Base-by-base conservation (phyloP, 1,284 basidiomycete genomes). In the Cryptococcus wingfieldii region DNA sequence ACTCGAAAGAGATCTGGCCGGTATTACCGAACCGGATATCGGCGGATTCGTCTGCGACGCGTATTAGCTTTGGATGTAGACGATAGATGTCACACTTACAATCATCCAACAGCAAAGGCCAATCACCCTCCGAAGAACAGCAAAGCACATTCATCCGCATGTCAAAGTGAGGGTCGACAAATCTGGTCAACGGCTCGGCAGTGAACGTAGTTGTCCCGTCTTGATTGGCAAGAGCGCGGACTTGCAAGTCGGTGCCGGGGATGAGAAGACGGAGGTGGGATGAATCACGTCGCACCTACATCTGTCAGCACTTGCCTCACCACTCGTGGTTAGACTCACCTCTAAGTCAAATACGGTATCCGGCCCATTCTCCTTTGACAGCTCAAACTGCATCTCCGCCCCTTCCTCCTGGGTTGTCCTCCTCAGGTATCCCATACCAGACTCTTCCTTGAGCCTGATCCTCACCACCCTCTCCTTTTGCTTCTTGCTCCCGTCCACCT, bases 61-160 rank as follows among this genome's bases (percentile, higher is more conserved):
- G 23, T 25, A 39, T 51, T 31, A 52, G 50, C 42, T 16, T 13
- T 8, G 23, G 12, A 8, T 18, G 9, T 38, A 25, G 43, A 23
- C 12, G 10, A 13, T 23, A n/a, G 12, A 27, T 43, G 7, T 19
- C 18, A 58, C 31, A 34, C 69, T 66, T 49, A 69, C 68, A 65
- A 58, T 78, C 76, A 54, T 78, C 76, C 16, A 69, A 60, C 10
- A 76, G 56, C 38, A 78, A 62, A 31, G 76, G 76, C 76, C 76
- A 78, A 41, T 72, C 70, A 4, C 70, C 70, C 50, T 69, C 66
- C 5, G 63, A 63, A 16, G 67, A 66, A 59, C 76, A 77, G 56
- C 76, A 77, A 3, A 77, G 61, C 37, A 74, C 62, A n/a, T 63
- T 71, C 54, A 77, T 62, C 27, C 74, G 63, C 61, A 72, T 64